phyloP scores from a whole-genome alignment of 2,329 filamentous ascomycete genomes.

The Fusarium sp. region DNA sequence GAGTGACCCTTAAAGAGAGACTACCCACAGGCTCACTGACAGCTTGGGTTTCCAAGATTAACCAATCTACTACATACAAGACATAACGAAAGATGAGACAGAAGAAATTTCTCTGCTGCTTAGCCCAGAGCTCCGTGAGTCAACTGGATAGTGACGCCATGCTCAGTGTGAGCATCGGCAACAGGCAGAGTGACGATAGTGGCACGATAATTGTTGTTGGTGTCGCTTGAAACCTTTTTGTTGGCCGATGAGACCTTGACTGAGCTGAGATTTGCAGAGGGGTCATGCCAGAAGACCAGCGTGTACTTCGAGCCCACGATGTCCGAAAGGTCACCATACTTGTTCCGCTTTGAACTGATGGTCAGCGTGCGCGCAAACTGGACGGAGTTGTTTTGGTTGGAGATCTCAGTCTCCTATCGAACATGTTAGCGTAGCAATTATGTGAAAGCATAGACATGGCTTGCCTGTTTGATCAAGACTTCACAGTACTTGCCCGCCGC shows the following conservation, averaged over 20 bases:
- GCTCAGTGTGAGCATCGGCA: slow-evolving; percentile 18
- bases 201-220: slow-evolving; percentile 10
- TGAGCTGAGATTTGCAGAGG: slow-evolving; percentile 1
- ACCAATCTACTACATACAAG: not conserved
- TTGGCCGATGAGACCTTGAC: slow-evolving; percentile 9
- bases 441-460: not conserved
- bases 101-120: not conserved
- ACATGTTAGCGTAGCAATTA: not conserved
- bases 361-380: slow-evolving; percentile 4
- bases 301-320: slow-evolving; percentile 32
- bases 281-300: slow-evolving; percentile 34
- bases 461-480: slow-evolving; percentile 27
- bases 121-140: not conserved
- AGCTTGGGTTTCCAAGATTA: not conserved
- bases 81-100: not conserved
- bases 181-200: slow-evolving; percentile 26
- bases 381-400: not conserved
- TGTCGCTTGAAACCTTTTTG: not conserved
- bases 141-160: slow-evolving; percentile 17
- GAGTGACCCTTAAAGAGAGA: not conserved
- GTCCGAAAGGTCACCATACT: slow-evolving; percentile 15
- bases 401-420: not conserved
- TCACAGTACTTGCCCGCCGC: slow-evolving; percentile 32
- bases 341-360: slow-evolving; percentile 22
- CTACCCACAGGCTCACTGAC: not conserved